Conservation (phyloP, 192 early-diverging fungal genomes). For the Linnemannia elongata region DNA sequence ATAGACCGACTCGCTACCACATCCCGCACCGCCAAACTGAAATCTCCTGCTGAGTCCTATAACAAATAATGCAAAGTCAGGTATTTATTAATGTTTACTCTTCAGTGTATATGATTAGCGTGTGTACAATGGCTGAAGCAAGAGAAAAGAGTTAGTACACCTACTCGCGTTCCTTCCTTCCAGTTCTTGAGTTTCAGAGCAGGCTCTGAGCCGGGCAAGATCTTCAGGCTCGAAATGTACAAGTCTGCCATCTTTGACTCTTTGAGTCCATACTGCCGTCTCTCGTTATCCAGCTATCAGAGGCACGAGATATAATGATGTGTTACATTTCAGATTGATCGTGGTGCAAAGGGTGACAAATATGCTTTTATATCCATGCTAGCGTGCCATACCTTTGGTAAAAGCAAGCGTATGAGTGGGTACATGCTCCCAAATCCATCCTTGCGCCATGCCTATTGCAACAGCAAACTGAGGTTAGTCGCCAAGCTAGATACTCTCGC, state of each 20-base stretch:
- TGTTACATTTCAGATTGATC: neutral
- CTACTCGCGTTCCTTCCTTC: constrained; percentile 60
- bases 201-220: constrained; percentile 69
- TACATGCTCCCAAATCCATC: constrained; percentile 47
- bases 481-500: neutral
- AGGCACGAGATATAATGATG: neutral
- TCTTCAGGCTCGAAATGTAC: constrained; percentile 72
- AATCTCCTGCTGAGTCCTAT: constrained; percentile 74
- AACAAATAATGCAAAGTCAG: too few species aligned
- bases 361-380: neutral
- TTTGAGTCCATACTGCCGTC: constrained; percentile 76
- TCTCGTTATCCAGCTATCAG: constrained; percentile 65
- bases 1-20: constrained; percentile 62
- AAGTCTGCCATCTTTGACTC: constrained; percentile 74
- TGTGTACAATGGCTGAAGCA: neutral
- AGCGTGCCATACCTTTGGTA: constrained; percentile 39
- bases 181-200: constrained; percentile 72
- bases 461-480: neutral
- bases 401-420: constrained; percentile 54
- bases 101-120: neutral
- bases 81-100: neutral
- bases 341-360: neutral
- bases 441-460: constrained; percentile 39
- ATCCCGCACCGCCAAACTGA: constrained; percentile 66
- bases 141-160: neutral